A percentile compares a stretch with the other conserved stretches of the same genome.
Evolutionary conservation across 2,329 filamentous ascomycete species (phyloP).

Genomic region (Pseudogymnoascus sp.): DNA sequence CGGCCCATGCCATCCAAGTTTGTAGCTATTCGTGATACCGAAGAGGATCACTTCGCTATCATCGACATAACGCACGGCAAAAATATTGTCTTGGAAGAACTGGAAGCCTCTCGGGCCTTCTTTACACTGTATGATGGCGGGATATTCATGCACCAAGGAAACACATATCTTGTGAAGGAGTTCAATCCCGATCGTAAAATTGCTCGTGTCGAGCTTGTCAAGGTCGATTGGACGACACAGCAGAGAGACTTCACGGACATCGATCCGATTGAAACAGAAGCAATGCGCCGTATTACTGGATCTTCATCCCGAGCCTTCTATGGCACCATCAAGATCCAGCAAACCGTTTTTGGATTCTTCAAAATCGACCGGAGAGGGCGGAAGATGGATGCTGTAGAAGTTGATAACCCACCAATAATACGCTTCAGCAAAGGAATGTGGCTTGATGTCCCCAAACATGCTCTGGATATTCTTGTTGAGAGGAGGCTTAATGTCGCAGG

Average conservation of each 20-base stretch:
- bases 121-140: conserved; percentile 96
- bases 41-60: conserved; percentile 88
- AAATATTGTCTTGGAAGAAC: conserved; percentile 83
- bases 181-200: conserved; percentile 73
- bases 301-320: conserved; percentile 69
- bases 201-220: conserved; percentile 79
- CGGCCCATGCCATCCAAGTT: conserved; percentile 73
- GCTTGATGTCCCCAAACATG: conserved; percentile 77
- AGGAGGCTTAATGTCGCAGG: conserved; percentile 72
- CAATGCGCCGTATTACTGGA: conserved; percentile 60
- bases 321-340: conserved; percentile 75
- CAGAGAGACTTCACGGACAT: conserved; percentile 92
- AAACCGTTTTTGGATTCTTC: conserved; percentile 93
- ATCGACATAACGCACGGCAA: conserved; percentile 76
- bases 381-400: conserved; percentile 83
- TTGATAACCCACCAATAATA: conserved; percentile 87
- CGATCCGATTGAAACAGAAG: conserved; percentile 86
- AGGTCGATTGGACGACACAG: conserved; percentile 89
- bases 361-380: conserved; percentile 82
- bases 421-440: conserved; percentile 85
- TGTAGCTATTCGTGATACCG: conserved; percentile 81
- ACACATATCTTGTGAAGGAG: conserved; percentile 83
- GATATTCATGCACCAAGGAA: conserved; percentile 95
- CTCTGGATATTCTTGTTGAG: conserved; percentile 68
- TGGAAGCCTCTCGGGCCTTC: conserved; percentile 91